A percentile compares a stretch with the other conserved stretches of the same genome.
These are phyloP conservation scores for Pseudoscleropodium purum DNA, from an alignment of 225 moss, liverwort and hornwort genomes.

Conservation along the genomic window DNA sequence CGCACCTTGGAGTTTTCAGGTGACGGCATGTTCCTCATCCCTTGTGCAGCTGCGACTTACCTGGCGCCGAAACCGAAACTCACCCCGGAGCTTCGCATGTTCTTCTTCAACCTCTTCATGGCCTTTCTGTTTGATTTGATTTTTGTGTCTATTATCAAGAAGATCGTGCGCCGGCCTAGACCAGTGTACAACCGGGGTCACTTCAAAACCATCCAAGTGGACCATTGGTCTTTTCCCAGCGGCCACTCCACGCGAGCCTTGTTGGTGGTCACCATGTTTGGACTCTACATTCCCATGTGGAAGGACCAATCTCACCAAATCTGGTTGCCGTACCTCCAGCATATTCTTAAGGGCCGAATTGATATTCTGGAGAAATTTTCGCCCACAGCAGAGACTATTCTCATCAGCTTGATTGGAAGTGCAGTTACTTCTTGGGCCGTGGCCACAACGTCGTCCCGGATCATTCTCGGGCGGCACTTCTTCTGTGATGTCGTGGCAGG, in stretches of 20 bases:
- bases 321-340: slow-evolving; percentile 4
- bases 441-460: slow-evolving; percentile 54
- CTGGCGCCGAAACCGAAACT: slow-evolving; percentile 40
- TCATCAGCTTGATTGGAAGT: slow-evolving; percentile 18
- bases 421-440: slow-evolving; percentile 47
- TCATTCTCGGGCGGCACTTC: slow-evolving; percentile 67
- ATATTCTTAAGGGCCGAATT: background rate
- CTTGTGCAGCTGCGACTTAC: slow-evolving; percentile 55
- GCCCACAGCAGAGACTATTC: slow-evolving; percentile 16
- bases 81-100: slow-evolving; percentile 43
- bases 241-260: slow-evolving; percentile 72
- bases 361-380: background rate
- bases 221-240: slow-evolving; percentile 79
- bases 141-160: slow-evolving; percentile 50
- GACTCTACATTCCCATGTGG: slow-evolving; percentile 56
- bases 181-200: slow-evolving; percentile 66
- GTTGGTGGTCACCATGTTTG: slow-evolving; percentile 55
- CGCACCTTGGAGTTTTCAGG: slow-evolving; percentile 58
- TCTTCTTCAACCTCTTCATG: slow-evolving; percentile 67
- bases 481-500: slow-evolving; percentile 66
- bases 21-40: slow-evolving; percentile 62
- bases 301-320: slow-evolving; percentile 8
- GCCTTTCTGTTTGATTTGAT: slow-evolving; percentile 63
- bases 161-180: slow-evolving; percentile 56
- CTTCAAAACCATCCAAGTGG: slow-evolving; percentile 46